phyloP scores from a whole-genome alignment of 2,329 filamentous ascomycete species.

The Clonostachys rosea region DNA sequence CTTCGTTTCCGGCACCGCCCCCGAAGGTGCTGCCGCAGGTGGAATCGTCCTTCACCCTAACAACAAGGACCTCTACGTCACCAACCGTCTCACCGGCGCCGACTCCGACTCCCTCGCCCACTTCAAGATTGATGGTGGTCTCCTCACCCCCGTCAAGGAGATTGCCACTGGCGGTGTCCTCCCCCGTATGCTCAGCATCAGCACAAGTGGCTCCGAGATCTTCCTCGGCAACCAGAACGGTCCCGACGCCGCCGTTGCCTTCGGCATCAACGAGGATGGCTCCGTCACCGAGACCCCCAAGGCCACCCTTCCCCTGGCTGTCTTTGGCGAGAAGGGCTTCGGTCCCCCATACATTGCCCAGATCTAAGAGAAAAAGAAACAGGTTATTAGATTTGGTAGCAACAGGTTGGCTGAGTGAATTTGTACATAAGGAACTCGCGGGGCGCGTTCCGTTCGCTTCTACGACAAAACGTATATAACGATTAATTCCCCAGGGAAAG shows the following conservation, averaged over 20 bases:
- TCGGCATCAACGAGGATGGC: constrained; percentile 22
- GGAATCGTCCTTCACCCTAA: constrained; percentile 36
- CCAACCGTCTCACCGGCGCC: constrained; percentile 42
- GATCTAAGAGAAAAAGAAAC: constrained; percentile 1
- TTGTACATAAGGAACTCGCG: not conserved
- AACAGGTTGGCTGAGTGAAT: no score
- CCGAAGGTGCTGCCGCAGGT: constrained; percentile 36
- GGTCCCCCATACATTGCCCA: constrained; percentile 5
- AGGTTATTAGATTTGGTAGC: no score
- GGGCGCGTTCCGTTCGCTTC: not conserved
- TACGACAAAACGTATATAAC: not conserved
- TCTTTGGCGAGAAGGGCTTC: constrained; percentile 17
- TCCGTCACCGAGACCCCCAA: constrained; percentile 17
- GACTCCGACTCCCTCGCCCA: constrained; percentile 40
- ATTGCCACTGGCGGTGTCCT: constrained; percentile 25
- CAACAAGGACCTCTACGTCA: constrained; percentile 41
- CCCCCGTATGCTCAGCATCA: constrained; percentile 42
- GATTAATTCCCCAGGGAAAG: not conserved
- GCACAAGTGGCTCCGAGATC: constrained; percentile 26
- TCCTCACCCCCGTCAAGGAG: constrained; percentile 23
- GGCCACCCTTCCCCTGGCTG: constrained; percentile 13
- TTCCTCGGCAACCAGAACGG: constrained; percentile 44
- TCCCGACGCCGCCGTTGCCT: constrained; percentile 28
- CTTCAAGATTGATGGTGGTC: constrained; percentile 25
- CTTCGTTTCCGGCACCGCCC: constrained; percentile 25